Conservation (phyloP, 352 stramenopile species). For the Phytopythium ostracodes region DNA sequence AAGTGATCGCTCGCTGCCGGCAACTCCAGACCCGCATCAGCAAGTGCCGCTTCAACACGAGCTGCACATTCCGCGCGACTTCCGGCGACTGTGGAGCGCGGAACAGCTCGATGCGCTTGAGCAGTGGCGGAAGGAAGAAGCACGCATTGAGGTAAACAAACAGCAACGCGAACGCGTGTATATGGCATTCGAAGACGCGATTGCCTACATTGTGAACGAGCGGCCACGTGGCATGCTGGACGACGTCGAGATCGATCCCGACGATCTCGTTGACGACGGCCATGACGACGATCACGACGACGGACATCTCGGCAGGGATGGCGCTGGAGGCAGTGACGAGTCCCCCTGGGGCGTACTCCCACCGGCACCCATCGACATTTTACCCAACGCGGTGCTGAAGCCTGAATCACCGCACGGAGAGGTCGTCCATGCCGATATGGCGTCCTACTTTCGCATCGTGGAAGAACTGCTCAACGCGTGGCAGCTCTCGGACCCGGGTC, state of each 20-base stretch:
- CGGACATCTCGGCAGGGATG: constrained; percentile 6
- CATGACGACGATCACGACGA: constrained; percentile 49
- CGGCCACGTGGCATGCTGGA: constrained; percentile 40
- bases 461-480: constrained; percentile 43
- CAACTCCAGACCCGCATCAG: constrained; percentile 8
- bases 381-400: constrained; percentile 47
- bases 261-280: constrained; percentile 69
- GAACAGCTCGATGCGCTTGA: constrained; percentile 46
- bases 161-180: constrained; percentile 45
- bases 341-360: constrained; percentile 54
- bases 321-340: constrained; percentile 23
- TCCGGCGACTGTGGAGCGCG: constrained; percentile 59
- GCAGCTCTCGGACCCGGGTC: neutral
- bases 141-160: constrained; percentile 40
- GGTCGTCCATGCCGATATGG: constrained; percentile 59
- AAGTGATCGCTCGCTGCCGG: neutral
- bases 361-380: constrained; percentile 47
- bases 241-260: constrained; percentile 54
- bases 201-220: constrained; percentile 69
- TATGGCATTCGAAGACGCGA: constrained; percentile 75
- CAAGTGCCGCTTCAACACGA: constrained; percentile 1
- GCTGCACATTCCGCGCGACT: constrained; percentile 45
- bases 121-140: constrained; percentile 52
- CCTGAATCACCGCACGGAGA: constrained; percentile 55
- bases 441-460: constrained; percentile 65